Conservation (phyloP, 1,284 basidiomycete genomes). For the Malassezia equina region DNA sequence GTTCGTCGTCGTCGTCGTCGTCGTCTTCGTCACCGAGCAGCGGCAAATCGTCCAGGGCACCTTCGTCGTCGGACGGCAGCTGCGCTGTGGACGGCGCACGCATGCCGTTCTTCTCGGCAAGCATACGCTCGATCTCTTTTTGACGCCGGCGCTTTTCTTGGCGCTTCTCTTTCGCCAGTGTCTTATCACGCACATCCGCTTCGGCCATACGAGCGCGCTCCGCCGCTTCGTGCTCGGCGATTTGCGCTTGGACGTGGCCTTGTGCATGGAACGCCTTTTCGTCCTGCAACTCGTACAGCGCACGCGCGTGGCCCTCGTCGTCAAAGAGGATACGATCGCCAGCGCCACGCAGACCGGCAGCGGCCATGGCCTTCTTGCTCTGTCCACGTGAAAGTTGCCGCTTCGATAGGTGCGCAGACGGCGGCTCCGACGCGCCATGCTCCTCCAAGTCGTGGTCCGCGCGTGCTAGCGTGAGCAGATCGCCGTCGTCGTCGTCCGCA, state of each 20-base stretch:
- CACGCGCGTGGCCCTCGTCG: constrained; percentile 54
- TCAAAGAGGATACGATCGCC: constrained; percentile 69
- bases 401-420: constrained; percentile 52
- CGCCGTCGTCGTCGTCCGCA: constrained; percentile 54
- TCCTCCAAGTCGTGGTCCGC: constrained; percentile 65
- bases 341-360: constrained; percentile 72
- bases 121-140: constrained; percentile 69
- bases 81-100: constrained; percentile 13
- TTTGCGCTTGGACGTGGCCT: constrained; percentile 63
- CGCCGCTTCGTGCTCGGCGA: constrained; percentile 61
- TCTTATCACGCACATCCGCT: constrained; percentile 52
- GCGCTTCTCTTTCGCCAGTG: constrained; percentile 36
- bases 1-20: not conserved
- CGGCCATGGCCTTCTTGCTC: constrained; percentile 68
- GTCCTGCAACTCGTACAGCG: constrained; percentile 62
- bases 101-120: constrained; percentile 31
- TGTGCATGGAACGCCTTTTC: constrained; percentile 61
- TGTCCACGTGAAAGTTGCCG: constrained; percentile 62
- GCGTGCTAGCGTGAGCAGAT: constrained; percentile 87
- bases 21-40: constrained; percentile 51
- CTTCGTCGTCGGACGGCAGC: constrained; percentile 22
- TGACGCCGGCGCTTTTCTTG: constrained; percentile 58
- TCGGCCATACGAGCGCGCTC: constrained; percentile 78
- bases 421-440: constrained; percentile 27
- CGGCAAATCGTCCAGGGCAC: constrained; percentile 25